phyloP scores from a whole-genome alignment of 2,329 filamentous ascomycete genomes.

The Endoconidiophora laricicola region DNA sequence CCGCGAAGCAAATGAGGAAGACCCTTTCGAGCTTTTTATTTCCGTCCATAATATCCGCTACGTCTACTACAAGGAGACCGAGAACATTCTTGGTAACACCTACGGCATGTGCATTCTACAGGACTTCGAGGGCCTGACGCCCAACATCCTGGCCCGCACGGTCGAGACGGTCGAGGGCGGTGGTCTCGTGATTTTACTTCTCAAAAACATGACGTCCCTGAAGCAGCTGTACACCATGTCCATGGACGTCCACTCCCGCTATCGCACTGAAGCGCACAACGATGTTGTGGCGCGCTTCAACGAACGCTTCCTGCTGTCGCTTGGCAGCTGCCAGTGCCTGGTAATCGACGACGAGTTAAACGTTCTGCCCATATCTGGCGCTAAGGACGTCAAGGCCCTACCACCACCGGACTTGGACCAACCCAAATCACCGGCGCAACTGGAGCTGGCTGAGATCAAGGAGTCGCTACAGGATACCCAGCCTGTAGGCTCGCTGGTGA shows the following conservation, averaged over 20 bases:
- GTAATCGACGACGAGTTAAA: constrained; percentile 97
- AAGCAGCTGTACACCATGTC: constrained; percentile 93
- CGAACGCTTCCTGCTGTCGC: constrained; percentile 85
- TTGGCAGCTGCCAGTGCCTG: constrained; percentile 90
- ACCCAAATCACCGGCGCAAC: constrained; percentile 51
- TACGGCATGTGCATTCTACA: constrained; percentile 98
- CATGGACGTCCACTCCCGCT: constrained; percentile 95
- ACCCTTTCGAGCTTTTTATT: constrained; percentile 94
- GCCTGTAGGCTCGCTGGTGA: constrained; percentile 69
- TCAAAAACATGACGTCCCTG: constrained; percentile 93
- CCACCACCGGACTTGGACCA: constrained; percentile 61
- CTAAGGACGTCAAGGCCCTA: constrained; percentile 71
- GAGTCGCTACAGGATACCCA: constrained; percentile 72
- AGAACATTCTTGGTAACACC: constrained; percentile 95
- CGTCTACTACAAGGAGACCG: constrained; percentile 98
- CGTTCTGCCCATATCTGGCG: constrained; percentile 89
- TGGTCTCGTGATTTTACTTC: constrained; percentile 70
- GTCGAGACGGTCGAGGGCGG: constrained; percentile 97
- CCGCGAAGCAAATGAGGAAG: constrained; percentile 78
- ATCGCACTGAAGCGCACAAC: constrained; percentile 87
- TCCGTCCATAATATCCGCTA: constrained; percentile 95
- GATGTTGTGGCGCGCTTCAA: constrained; percentile 96
- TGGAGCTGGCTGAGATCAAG: constrained; percentile 75
- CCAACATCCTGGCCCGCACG: constrained; percentile 86
- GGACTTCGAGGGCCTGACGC: constrained; percentile 93